Conservation (phyloP, 352 stramenopile species). For the Globisporangium spinosum region DNA sequence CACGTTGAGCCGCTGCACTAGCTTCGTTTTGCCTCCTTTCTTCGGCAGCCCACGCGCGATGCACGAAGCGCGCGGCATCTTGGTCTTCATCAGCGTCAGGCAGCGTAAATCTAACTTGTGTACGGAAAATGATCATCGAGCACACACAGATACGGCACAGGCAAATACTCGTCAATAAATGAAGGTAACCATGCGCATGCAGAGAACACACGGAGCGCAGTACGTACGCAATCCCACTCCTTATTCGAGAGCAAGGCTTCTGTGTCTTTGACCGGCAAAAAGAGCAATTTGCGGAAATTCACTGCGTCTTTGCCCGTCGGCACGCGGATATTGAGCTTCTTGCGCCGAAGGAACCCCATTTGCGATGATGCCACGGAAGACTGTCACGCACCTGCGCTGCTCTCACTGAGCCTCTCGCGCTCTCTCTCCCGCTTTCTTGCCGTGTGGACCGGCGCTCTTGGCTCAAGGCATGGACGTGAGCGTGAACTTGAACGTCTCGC, state of each 20-base stretch:
- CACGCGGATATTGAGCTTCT: conserved; percentile 65
- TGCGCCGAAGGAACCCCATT: conserved; percentile 63
- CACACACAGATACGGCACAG: neutral
- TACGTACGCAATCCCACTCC: conserved; percentile 66
- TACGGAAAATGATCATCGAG: neutral
- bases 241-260: conserved; percentile 60
- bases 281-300: conserved; percentile 80
- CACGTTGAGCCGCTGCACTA: conserved; percentile 51
- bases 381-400: neutral
- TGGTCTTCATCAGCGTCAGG: conserved; percentile 77
- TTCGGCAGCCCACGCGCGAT: conserved; percentile 54
- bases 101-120: conserved; percentile 72
- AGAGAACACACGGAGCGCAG: too few relatives aligned
- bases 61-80: conserved; percentile 77
- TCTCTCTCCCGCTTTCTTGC: neutral
- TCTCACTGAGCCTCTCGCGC: neutral
- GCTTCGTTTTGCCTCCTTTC: conserved; percentile 63
- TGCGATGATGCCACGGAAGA: neutral
- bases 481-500: neutral
- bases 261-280: conserved; percentile 63
- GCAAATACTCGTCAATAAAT: neutral
- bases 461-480: neutral
- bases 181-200: neutral
- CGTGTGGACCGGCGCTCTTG: neutral
- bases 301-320: conserved; percentile 67